A percentile compares a stretch with the other conserved stretches of the same genome.
Conservation (phyloP, 495 filamentous ascomycete species). For the Cercophora sp. region DNA sequence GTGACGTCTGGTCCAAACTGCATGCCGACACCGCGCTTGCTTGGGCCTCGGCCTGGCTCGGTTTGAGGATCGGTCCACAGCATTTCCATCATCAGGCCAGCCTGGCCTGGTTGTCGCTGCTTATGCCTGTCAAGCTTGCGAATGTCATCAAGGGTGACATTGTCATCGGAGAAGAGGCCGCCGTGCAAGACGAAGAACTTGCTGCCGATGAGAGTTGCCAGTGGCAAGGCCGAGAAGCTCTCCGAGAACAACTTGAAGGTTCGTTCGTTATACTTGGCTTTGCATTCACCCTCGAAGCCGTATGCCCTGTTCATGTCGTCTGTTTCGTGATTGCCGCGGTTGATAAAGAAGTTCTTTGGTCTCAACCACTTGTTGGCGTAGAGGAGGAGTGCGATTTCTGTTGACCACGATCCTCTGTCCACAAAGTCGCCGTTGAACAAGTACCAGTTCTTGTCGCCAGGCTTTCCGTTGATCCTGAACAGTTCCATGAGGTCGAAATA, state of each 20-base stretch:
- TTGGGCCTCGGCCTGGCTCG: slow-evolving; percentile 80
- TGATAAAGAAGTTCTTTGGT: slow-evolving; percentile 86
- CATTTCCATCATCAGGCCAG: slow-evolving; percentile 99
- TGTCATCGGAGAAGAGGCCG: slow-evolving; percentile 96
- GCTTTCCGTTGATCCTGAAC: slow-evolving; percentile 85
- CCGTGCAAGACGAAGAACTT: slow-evolving; percentile 95
- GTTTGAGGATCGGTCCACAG: slow-evolving; percentile 96
- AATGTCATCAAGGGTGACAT: slow-evolving; percentile 86
- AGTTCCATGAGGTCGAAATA: slow-evolving; percentile 96
- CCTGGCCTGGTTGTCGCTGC: slow-evolving; percentile 92
- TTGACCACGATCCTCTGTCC: slow-evolving; percentile 95
- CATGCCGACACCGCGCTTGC: slow-evolving; percentile 93
- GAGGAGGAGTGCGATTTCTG: slow-evolving; percentile 87
- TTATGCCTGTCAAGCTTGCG: slow-evolving; percentile 85
- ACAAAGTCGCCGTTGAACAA: slow-evolving; percentile 99
- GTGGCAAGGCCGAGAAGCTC: slow-evolving; percentile 89
- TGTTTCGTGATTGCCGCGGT: slow-evolving; percentile 98
- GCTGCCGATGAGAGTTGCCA: slow-evolving; percentile 86
- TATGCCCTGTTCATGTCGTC: slow-evolving; percentile 99
- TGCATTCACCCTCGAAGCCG: slow-evolving; percentile 97
- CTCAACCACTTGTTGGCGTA: slow-evolving; percentile 97
- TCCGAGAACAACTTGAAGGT: slow-evolving; percentile 98
- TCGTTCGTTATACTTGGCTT: slow-evolving; percentile 93
- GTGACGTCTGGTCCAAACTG: slow-evolving; percentile 97
- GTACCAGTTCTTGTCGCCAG: slow-evolving; percentile 80